A percentile compares a stretch with the other conserved stretches of the same genome.
phyloP scores from a whole-genome alignment of 805 yeast species.

The Millerozyma miso region DNA sequence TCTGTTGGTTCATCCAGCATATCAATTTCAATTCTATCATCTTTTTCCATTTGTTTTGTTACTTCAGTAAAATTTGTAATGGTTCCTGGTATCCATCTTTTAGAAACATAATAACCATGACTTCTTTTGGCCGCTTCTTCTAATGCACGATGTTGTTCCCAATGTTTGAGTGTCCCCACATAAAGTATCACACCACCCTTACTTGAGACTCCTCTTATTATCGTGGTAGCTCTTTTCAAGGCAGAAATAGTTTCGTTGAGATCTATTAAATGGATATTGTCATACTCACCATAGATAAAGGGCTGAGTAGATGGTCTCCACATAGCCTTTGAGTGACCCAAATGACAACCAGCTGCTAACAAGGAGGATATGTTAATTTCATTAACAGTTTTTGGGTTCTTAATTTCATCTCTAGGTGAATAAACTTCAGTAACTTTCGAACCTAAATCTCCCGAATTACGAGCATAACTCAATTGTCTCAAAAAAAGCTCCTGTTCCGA shows the following conservation, averaged over 20 bases:
- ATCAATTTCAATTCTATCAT: conserved; percentile 56
- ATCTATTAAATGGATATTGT: conserved; percentile 89
- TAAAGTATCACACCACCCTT: conserved; percentile 82
- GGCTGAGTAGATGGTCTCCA: conserved; percentile 84
- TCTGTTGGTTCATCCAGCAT: conserved; percentile 65
- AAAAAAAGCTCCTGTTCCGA: conserved; percentile 72
- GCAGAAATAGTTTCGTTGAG: conserved; percentile 74
- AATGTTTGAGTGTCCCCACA: conserved; percentile 77
- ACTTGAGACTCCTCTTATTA: conserved; percentile 76
- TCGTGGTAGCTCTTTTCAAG: conserved; percentile 77
- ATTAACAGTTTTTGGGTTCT: conserved; percentile 51
- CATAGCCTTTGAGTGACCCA: conserved; percentile 82
- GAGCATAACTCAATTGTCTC: conserved; percentile 64
- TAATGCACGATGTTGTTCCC: conserved; percentile 62
- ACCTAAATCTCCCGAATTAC: conserved; percentile 56
- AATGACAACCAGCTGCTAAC: conserved; percentile 89
- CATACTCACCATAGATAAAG: conserved; percentile 80
- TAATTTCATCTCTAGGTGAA: conserved; percentile 62
- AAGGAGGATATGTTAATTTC: conserved; percentile 66
- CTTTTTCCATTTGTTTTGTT: conserved; percentile 46
- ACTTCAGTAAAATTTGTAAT: conserved; percentile 79
- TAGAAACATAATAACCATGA: conserved; percentile 75
- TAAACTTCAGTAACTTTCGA: conserved; percentile 61
- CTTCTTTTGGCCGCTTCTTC: conserved; percentile 75
- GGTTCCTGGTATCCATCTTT: conserved; percentile 94